Conservation (phyloP, 768 basidiomycete genomes). For the Lyophyllum semitale region DNA sequence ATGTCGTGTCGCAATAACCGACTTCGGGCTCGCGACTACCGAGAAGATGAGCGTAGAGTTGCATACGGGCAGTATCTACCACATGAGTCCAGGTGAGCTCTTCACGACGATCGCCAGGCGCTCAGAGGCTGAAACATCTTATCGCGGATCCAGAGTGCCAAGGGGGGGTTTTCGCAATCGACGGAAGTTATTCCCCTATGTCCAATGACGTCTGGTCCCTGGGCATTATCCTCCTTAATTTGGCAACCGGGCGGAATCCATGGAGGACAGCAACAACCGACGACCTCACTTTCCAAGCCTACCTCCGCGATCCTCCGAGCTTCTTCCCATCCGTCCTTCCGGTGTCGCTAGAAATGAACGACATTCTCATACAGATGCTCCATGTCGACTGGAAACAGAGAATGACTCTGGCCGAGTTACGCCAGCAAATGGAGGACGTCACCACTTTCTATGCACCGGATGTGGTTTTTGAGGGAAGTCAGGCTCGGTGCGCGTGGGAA, state of each 20-base stretch:
- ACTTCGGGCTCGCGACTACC: conserved; percentile 93
- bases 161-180: conserved; percentile 64
- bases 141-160: conserved; percentile 75
- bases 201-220: conserved; percentile 96
- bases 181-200: conserved; percentile 78
- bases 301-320: conserved; percentile 69
- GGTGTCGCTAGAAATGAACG: conserved; percentile 73
- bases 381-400: conserved; percentile 65
- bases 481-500: conserved; percentile 81
- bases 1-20: conserved; percentile 80
- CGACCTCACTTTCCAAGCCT: conserved; percentile 91
- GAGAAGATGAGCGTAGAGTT: conserved; percentile 86
- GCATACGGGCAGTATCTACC: conserved; percentile 96
- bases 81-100: conserved; percentile 88
- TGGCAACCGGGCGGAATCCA: conserved; percentile 92
- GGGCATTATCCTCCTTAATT: conserved; percentile 94
- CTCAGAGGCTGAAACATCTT: conserved; percentile 5
- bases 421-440: conserved; percentile 56
- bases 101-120: conserved; percentile 2
- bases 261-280: conserved; percentile 86
- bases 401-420: conserved; percentile 55
- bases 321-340: conserved; percentile 89
- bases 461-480: conserved; percentile 78
- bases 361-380: conserved; percentile 73
- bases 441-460: conserved; percentile 72